Evolutionary conservation across 306 rosid species (phyloP), one percentile per base, ranked within the genome.

Genomic region (Quercus variabilis): DNA sequence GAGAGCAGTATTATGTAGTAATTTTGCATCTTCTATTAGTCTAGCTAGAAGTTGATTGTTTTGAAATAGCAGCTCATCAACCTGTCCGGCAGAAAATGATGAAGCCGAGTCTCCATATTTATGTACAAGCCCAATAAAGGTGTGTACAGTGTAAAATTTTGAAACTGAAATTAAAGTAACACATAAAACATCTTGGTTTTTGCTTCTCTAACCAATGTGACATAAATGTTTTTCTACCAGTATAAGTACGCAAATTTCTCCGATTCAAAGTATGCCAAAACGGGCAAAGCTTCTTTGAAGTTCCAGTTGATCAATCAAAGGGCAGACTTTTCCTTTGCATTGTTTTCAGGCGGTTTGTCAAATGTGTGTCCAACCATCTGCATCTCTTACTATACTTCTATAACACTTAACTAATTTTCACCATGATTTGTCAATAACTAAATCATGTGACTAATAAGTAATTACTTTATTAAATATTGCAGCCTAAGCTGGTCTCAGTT

Each of bases 91-190:
- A 14, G 74, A 60, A 4, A 75, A 77, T 79, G 83, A 92, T 56
- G 84, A 55, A 79, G 91, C 81, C 30, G 73, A 77, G 78, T 67
- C 74, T 70, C 97, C 98, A 19, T 87, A 78, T 63, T 87, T 91
- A 72, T 94, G 98, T 87, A 71, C 97, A 23, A 85, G 96, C 64
- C 98, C 98, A 0, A 87, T 90, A 62, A 94, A 92, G 94, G 98
- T 89, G 4, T 15, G 41, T 77, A 5, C 18, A 20, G 4, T 59
- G 8, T 25, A 63, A 63, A 67, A 67, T 18, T 73, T 35, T 49
- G 74, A 49, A 12, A 26, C 38, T 70, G 69, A 69, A 65, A 35
- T 59, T 63, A 9, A 62, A 33, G 70, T 19, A 19, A 41, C 65
- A 15, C 73, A 49, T 51, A 30, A 13, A 62, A 59, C 72, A 51